A percentile compares a stretch with the other conserved stretches of the same genome.
These are phyloP conservation scores for Centaurea solstitialis DNA, from an alignment of 129 eudicot genomes.

Conservation along the genomic window DNA sequence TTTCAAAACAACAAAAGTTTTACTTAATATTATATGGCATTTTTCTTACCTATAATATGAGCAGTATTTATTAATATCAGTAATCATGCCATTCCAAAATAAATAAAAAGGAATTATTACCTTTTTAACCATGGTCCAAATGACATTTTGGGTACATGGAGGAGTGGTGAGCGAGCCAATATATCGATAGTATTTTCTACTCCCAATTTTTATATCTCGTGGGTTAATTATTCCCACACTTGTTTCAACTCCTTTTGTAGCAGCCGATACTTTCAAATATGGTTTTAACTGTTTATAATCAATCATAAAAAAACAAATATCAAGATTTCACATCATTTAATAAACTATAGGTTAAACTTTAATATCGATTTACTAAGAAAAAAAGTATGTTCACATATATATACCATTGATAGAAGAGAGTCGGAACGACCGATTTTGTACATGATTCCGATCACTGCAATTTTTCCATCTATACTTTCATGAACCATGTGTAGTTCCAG, in stretches of 20 bases:
- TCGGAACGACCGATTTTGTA: slow-evolving; percentile 58
- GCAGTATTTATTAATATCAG: background rate
- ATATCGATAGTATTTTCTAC: slow-evolving; percentile 60
- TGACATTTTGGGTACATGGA: slow-evolving; percentile 59
- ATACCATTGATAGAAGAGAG: slow-evolving; percentile 50
- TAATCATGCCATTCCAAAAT: background rate
- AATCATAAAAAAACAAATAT: background rate
- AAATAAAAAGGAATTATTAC: slow-evolving; percentile 21
- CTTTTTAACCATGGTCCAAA: slow-evolving; percentile 62
- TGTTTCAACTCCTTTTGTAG: slow-evolving; percentile 37
- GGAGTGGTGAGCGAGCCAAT: slow-evolving; percentile 76
- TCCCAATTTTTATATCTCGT: slow-evolving; percentile 42
- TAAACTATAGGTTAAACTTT: background rate
- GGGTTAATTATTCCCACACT: slow-evolving; percentile 55
- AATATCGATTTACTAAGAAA: background rate
- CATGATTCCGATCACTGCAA: slow-evolving; percentile 61
- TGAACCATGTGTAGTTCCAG: slow-evolving; percentile 64
- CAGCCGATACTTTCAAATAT: slow-evolving; percentile 34
- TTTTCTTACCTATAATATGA: background rate
- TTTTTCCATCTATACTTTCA: slow-evolving; percentile 32
- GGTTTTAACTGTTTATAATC: slow-evolving; percentile 35
- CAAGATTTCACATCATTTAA: background rate
- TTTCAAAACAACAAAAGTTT: background rate
- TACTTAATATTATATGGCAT: background rate
- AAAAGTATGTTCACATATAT: background rate